Conservation (phyloP, 257 asterid genomes). For the Ilex asprella region DNA sequence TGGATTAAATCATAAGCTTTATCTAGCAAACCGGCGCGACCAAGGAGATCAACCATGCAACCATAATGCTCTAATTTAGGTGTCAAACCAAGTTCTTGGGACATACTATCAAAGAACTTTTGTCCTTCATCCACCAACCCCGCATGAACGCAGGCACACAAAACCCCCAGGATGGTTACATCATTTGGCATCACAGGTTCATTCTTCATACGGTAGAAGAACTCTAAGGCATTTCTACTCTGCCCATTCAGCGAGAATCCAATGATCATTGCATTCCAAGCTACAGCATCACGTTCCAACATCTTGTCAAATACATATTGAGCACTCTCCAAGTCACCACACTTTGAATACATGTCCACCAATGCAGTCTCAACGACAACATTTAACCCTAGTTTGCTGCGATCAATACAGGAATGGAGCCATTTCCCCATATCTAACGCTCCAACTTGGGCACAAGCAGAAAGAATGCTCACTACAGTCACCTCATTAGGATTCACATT, state of each 20-base stretch:
- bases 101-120: constrained; percentile 16
- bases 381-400: constrained; percentile 8
- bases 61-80: constrained; percentile 23
- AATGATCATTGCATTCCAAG: constrained; percentile 25
- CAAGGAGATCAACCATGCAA: constrained; percentile 25
- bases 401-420: constrained; percentile 14
- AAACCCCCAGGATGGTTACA: constrained; percentile 19
- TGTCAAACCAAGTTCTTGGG: constrained; percentile 11
- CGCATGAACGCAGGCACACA: constrained; percentile 23
- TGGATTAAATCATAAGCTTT: constrained; percentile 17
- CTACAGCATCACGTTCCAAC: constrained; percentile 15
- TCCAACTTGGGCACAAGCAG: constrained; percentile 21
- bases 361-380: constrained; percentile 13
- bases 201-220: constrained; percentile 16
- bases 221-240: constrained; percentile 13
- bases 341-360: constrained; percentile 19
- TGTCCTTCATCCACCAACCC: constrained; percentile 22
- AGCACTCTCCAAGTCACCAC: constrained; percentile 18
- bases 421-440: constrained; percentile 16
- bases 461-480: constrained; percentile 13
- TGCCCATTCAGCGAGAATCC: constrained; percentile 22
- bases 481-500: constrained; percentile 17
- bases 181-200: constrained; percentile 19
- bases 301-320: constrained; percentile 11
- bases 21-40: constrained; percentile 23